Evolutionary conservation across 768 basidiomycete species (phyloP).

Genomic region (Termitomyces sp.): DNA sequence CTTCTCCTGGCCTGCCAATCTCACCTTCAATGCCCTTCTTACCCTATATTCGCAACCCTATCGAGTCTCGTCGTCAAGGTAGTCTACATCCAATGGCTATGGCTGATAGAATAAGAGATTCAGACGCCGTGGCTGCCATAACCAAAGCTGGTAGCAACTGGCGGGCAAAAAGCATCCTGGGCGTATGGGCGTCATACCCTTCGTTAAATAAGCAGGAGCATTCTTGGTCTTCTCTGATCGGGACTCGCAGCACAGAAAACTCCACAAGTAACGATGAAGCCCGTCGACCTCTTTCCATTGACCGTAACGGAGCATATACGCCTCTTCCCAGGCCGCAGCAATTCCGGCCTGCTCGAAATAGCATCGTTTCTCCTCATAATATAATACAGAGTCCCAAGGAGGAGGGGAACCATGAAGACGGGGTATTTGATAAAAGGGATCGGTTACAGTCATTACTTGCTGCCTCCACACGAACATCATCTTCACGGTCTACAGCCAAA

Average conservation of each 20-base stretch:
- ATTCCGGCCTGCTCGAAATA: conserved; percentile 58
- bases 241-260: background rate
- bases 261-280: background rate
- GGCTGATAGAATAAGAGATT: conserved; percentile 70
- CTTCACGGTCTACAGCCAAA: conserved; percentile 37
- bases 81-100: conserved; percentile 43
- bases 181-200: conserved; percentile 31
- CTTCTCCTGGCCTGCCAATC: conserved; percentile 33
- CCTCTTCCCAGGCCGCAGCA: conserved; percentile 57
- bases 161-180: conserved; percentile 58
- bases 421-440: conserved; percentile 34
- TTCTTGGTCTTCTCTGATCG: conserved; percentile 4
- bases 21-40: conserved; percentile 24
- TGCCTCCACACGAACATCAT: conserved; percentile 32
- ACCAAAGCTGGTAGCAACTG: conserved; percentile 76
- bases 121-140: conserved; percentile 65
- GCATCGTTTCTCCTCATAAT: conserved; percentile 34
- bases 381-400: conserved; percentile 27
- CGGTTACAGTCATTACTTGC: conserved; percentile 41
- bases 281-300: conserved; percentile 38
- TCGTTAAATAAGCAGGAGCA: conserved; percentile 9
- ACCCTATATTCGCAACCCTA: conserved; percentile 16
- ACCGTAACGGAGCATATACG: conserved; percentile 35
- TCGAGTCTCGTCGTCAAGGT: background rate
- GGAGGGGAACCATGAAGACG: conserved; percentile 22